Evolutionary conservation across 441 rosid species (phyloP), one percentile per base, ranked within the genome.

Genomic region (Dalechampia spathulata): DNA sequence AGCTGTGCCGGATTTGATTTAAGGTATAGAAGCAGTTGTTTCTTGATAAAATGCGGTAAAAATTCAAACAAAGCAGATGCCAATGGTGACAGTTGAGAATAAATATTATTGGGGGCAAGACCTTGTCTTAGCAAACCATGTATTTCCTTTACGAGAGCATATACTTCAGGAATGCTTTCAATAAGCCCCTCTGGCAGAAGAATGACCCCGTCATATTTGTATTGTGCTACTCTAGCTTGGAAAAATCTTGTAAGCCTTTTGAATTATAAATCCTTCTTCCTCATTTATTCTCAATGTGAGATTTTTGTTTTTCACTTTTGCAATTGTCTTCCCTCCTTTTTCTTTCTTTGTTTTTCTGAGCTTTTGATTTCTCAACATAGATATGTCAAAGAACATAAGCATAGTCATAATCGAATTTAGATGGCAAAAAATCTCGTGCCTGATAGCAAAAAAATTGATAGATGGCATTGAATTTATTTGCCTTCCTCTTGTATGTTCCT

Each of bases 361-460:
- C n/a, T n/a, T n/a, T n/a, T n/a, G n/a, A n/a, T n/a, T n/a, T n/a
- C n/a, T n/a, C n/a, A n/a, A n/a, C n/a, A n/a, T n/a, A n/a, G 64
- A 90, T 80, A 64, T 94, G 97, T 49, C 99, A 97, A 75, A 90
- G 96, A 45, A 94, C 99, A 39, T 87, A 90, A 53, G 97, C 97
- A 42, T 90, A 94, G 77, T 90, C 99, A 49, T 95, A 90, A 58
- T 94, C 99, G 0, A 94, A 94, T 66, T 94, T 90, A 1, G 99
- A 94, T 57, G 99, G 97, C 52, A 94, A 71, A 38, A 94, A 90
- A 60, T 97, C 99, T 49, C 99, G 89, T 72, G 99, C 99, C 71
- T 94, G 99, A 75, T 94, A 90, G 59, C 99, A 97, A 59, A 92
- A 92, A 65, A 92, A 92, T 77, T 92, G 97, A 77, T 96, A 89